Evolutionary conservation across 225 moss, liverwort and hornwort genomes (phyloP).

Genomic region (Thuidium tamariscinum): DNA sequence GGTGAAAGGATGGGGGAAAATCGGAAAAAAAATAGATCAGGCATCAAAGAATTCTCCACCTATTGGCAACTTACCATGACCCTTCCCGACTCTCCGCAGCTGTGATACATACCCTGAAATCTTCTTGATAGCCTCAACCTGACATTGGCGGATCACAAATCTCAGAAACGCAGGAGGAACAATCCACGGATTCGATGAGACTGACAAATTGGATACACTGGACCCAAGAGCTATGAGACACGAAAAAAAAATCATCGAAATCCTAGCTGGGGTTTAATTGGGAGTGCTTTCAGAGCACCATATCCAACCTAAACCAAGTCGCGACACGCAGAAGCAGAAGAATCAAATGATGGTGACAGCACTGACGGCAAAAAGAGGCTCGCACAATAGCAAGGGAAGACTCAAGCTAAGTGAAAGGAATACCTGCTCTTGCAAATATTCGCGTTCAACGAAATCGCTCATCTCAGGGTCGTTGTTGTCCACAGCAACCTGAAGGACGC

Average conservation of each 20-base stretch:
- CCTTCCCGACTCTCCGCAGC: slow-evolving; percentile 86
- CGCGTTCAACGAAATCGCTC: slow-evolving; percentile 45
- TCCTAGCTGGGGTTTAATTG: background rate
- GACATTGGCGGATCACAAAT: background rate
- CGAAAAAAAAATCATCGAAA: background rate
- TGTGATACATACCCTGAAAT: slow-evolving; percentile 73
- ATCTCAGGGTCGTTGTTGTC: slow-evolving; percentile 49
- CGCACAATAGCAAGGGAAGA: background rate
- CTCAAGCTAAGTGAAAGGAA: background rate
- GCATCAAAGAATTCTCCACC: background rate
- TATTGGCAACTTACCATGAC: slow-evolving; percentile 54
- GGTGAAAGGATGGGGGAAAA: background rate
- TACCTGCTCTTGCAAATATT: slow-evolving; percentile 50
- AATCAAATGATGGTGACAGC: background rate
- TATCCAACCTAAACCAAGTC: background rate
- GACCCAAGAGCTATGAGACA: background rate
- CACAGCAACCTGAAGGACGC: slow-evolving; percentile 19
- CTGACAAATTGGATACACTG: background rate
- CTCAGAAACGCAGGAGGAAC: background rate
- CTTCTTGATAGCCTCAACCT: slow-evolving; percentile 81
- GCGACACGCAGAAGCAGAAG: background rate
- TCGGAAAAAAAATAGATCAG: background rate
- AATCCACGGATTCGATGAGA: background rate
- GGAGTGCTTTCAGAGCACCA: background rate
- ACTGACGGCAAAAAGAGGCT: background rate